A percentile compares a stretch with the other conserved stretches of the same genome.
phyloP scores from a whole-genome alignment of 768 basidiomycete genomes.

The Tricholoma terreum region DNA sequence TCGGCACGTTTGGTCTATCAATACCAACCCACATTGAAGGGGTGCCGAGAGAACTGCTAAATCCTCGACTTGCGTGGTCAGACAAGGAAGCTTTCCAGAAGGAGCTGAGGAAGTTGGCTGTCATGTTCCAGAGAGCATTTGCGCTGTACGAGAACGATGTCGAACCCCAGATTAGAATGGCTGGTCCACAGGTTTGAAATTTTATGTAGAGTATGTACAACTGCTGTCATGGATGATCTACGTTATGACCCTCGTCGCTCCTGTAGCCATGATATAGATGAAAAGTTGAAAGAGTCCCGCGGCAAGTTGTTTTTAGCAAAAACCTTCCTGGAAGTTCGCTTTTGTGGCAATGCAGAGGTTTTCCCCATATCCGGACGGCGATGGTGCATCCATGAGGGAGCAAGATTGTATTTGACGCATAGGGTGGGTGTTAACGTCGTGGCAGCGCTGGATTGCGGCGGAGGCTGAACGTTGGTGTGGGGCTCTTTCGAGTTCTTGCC shows the following conservation, averaged over 20 bases:
- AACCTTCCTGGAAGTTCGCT: not conserved
- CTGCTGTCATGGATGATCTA: not conserved
- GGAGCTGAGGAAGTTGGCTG: constrained; percentile 83
- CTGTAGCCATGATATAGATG: constrained; percentile 6
- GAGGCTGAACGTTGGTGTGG: too few species aligned
- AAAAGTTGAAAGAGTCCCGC: not conserved
- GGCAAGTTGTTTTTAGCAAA: not conserved
- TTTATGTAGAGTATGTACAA: constrained; percentile 1
- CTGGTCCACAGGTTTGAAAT: constrained; percentile 62
- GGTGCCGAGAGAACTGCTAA: constrained; percentile 87
- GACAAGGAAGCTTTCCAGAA: constrained; percentile 87
- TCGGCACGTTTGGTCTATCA: constrained; percentile 77
- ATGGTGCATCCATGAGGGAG: constrained; percentile 16
- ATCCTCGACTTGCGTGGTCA: constrained; percentile 84
- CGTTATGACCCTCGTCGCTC: not conserved
- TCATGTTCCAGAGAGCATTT: constrained; percentile 95
- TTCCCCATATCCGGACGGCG: constrained; percentile 5
- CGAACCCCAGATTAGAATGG: constrained; percentile 70
- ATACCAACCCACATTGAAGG: constrained; percentile 83
- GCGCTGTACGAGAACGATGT: constrained; percentile 88
- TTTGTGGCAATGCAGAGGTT: constrained; percentile 4
- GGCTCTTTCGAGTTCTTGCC: not conserved
- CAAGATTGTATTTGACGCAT: constrained; percentile 10
- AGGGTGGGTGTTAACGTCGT: not conserved
- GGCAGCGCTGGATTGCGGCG: not conserved